Conservation (phyloP, 192 early-diverging fungal genomes). For the Coemansia guatemalensis region DNA sequence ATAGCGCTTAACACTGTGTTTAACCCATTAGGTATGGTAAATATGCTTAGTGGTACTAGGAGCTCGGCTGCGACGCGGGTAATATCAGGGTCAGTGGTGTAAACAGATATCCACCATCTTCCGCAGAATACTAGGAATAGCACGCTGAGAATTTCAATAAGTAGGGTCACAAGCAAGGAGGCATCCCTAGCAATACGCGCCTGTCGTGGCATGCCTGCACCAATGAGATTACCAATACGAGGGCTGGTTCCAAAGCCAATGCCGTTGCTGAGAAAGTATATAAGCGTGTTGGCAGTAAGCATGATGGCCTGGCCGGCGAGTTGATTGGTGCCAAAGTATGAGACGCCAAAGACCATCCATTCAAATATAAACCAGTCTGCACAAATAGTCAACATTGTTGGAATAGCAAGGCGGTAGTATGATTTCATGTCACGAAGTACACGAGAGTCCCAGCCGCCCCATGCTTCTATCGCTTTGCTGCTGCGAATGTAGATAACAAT, state of each 20-base stretch:
- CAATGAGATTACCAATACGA: constrained; percentile 71
- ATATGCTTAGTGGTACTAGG: constrained; percentile 67
- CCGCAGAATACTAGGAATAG: constrained; percentile 9
- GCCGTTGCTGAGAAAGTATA: constrained; percentile 68
- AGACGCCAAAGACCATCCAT: constrained; percentile 62
- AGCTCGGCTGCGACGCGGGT: constrained; percentile 64
- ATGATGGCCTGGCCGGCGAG: constrained; percentile 78
- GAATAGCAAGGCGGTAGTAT: constrained; percentile 67
- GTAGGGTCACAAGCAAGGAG: constrained; percentile 54
- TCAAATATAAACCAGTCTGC: constrained; percentile 80
- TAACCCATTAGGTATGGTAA: constrained; percentile 55
- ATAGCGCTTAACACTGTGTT: constrained; percentile 54
- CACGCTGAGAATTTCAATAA: constrained; percentile 41
- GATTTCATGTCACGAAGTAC: constrained; percentile 60
- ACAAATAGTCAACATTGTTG: constrained; percentile 73
- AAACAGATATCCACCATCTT: constrained; percentile 37
- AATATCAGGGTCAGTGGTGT: constrained; percentile 66
- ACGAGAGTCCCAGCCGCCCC: constrained; percentile 78
- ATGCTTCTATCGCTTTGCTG: constrained; percentile 65
- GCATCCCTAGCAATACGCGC: constrained; percentile 59
- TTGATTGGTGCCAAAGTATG: constrained; percentile 67
- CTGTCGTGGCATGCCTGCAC: constrained; percentile 53
- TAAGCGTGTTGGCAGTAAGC: constrained; percentile 59
- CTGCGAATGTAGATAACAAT: constrained; percentile 61
- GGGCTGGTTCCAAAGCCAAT: constrained; percentile 72